A percentile compares a stretch with the other conserved stretches of the same genome.
Evolutionary conservation across 164 flowering plant genomes (phyloP).

Genomic region (Umbilicus rupestris): DNA sequence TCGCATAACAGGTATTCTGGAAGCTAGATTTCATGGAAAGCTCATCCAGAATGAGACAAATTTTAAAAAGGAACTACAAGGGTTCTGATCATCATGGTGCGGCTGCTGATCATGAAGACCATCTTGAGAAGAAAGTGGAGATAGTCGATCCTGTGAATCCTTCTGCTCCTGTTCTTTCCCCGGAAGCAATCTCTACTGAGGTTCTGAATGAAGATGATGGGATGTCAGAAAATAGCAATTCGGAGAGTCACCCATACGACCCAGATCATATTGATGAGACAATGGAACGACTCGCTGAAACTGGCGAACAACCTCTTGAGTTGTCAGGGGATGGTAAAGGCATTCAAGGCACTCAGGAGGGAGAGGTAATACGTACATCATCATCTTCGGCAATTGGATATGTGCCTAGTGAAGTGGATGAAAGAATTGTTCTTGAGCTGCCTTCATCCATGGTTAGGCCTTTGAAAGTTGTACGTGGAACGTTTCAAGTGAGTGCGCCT

Average conservation of each 20-base stretch:
- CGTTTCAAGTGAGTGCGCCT: conserved; percentile 68
- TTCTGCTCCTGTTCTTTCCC: conserved; percentile 60
- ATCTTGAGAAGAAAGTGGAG: conserved; percentile 23
- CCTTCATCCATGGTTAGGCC: conserved; percentile 89
- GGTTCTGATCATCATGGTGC: conserved; percentile 90
- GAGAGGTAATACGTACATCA: conserved; percentile 31
- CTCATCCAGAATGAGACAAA: conserved; percentile 85
- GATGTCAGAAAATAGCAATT: conserved; percentile 35
- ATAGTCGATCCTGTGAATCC: conserved; percentile 30
- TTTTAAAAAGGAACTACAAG: conserved; percentile 62
- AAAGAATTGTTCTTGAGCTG: conserved; percentile 88
- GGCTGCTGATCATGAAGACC: conserved; percentile 80
- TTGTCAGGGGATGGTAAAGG: conserved; percentile 25
- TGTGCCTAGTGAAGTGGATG: conserved; percentile 87
- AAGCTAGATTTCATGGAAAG: conserved; percentile 89
- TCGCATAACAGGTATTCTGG: conserved; percentile 64
- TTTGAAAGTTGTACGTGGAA: conserved; percentile 65
- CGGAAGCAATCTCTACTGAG: conserved; percentile 77
- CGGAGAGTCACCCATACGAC: conserved; percentile 20
- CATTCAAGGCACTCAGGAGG: conserved; percentile 29
- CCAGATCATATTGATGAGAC: conserved; percentile 29
- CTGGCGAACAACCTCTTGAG: conserved; percentile 28
- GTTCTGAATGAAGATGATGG: conserved; percentile 64
- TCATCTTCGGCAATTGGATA: conserved; percentile 67
- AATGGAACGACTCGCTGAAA: conserved; percentile 27